Evolutionary conservation across 2,329 filamentous ascomycete species (phyloP).

Genomic region (Anthostomella pinea): DNA sequence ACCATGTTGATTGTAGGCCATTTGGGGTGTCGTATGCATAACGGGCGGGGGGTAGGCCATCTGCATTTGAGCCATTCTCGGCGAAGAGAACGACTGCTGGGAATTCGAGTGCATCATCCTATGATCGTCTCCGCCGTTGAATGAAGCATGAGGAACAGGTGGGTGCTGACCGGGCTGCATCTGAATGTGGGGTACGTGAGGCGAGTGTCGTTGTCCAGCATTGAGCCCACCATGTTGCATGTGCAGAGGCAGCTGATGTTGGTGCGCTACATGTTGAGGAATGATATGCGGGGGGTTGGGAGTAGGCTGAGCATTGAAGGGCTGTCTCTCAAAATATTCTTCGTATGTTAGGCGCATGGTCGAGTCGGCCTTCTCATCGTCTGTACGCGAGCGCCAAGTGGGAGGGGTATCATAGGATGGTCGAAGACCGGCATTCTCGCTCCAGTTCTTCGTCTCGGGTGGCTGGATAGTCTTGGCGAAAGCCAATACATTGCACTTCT

Average conservation of each 20-base stretch:
- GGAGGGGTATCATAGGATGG: slow-evolving; percentile 81
- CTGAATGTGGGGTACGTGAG: slow-evolving; percentile 75
- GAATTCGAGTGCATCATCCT: slow-evolving; percentile 87
- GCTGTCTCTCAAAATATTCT: slow-evolving; percentile 72
- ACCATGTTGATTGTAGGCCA: slow-evolving; percentile 70
- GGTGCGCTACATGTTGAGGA: slow-evolving; percentile 68
- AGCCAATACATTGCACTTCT: slow-evolving; percentile 59
- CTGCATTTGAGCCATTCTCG: slow-evolving; percentile 68
- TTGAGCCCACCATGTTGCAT: slow-evolving; percentile 71
- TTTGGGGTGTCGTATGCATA: slow-evolving; percentile 66
- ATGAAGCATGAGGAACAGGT: slow-evolving; percentile 62
- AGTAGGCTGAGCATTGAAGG: slow-evolving; percentile 61
- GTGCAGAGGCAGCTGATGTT: slow-evolving; percentile 80
- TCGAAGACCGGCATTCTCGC: slow-evolving; percentile 77
- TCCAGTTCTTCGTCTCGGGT: slow-evolving; percentile 58
- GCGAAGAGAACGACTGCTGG: slow-evolving; percentile 81
- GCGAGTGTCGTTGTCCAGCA: slow-evolving; percentile 65
- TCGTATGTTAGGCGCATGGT: slow-evolving; percentile 67
- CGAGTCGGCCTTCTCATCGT: slow-evolving; percentile 67
- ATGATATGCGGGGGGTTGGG: slow-evolving; percentile 67
- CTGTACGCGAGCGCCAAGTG: slow-evolving; percentile 73
- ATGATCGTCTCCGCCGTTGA: slow-evolving; percentile 76
- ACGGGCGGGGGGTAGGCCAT: slow-evolving; percentile 68
- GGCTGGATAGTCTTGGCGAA: slow-evolving; percentile 54
- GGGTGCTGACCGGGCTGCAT: slow-evolving; percentile 71